Percentiles rank a stretch among this genome's conserved stretches.
Conservation (phyloP, 1,139 yeast genomes). For the Zygoascus hellenicus region DNA sequence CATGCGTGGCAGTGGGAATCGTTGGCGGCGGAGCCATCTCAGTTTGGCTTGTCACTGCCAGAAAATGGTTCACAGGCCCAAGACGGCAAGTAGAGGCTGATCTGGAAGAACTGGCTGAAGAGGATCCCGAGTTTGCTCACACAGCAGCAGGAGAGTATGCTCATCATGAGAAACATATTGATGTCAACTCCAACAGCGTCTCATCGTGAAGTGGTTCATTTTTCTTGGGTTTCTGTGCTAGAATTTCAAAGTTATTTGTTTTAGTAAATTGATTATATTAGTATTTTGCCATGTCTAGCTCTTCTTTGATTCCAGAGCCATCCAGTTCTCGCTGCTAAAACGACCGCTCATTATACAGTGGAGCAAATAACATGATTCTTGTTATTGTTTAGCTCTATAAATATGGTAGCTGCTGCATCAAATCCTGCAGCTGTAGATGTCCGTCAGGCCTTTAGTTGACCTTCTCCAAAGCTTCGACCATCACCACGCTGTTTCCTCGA, state of each 20-base stretch:
- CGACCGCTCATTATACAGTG: not conserved
- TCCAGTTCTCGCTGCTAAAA: too few species aligned
- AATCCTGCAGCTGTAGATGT: slow-evolving; percentile 7
- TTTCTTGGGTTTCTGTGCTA: too few species aligned
- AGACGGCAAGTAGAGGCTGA: slow-evolving; percentile 14
- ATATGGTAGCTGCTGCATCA: not conserved
- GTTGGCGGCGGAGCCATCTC: slow-evolving; percentile 24
- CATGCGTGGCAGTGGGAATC: slow-evolving; percentile 49
- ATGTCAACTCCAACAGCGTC: not conserved
- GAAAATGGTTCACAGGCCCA: slow-evolving; percentile 23
- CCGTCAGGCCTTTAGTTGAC: slow-evolving; percentile 7
- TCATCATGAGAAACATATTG: slow-evolving; percentile 3
- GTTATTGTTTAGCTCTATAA: not conserved
- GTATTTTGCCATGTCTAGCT: too few species aligned
- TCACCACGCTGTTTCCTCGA: slow-evolving; percentile 42
- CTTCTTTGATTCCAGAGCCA: too few species aligned
- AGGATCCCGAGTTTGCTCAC: slow-evolving; percentile 8
- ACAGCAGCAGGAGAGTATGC: slow-evolving; percentile 5
- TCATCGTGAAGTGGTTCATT: too few species aligned
- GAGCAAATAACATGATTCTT: not conserved
- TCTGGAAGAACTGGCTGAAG: slow-evolving; percentile 8
- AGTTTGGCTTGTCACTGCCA: slow-evolving; percentile 26
- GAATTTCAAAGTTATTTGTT: too few species aligned
- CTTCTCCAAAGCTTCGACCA: slow-evolving; percentile 35
- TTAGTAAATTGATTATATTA: too few species aligned